Conservation (phyloP, 2,329 filamentous ascomycete species). For the Xylaria hypoxylon region DNA sequence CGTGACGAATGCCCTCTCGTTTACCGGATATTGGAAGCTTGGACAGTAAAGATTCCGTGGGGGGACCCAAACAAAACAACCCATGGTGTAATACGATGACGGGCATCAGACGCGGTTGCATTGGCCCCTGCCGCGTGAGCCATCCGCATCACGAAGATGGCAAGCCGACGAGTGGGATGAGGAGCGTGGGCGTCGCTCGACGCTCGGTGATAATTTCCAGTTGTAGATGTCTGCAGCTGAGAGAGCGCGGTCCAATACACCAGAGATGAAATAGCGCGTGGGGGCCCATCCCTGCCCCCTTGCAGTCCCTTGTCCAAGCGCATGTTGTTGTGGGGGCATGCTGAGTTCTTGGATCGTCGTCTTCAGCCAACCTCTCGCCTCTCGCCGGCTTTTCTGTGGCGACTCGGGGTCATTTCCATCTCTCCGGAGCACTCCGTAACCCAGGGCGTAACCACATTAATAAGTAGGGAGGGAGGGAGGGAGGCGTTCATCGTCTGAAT, state of each 20-base stretch:
- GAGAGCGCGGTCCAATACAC: conserved; percentile 35
- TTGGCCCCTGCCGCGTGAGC: conserved; percentile 31
- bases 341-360: conserved; percentile 18
- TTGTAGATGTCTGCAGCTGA: conserved; percentile 36
- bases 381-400: conserved; percentile 11
- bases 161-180: conserved; percentile 36
- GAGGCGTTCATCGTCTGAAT: conserved; percentile 16
- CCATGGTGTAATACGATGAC: conserved; percentile 7
- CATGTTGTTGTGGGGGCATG: conserved; percentile 23
- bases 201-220: conserved; percentile 39
- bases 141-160: conserved; percentile 36
- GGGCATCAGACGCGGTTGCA: conserved; percentile 30
- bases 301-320: conserved; percentile 26
- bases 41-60: not conserved
- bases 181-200: conserved; percentile 38
- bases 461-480: not conserved
- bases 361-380: conserved; percentile 10
- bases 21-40: conserved; percentile 32
- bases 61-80: not conserved
- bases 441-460: not conserved
- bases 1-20: conserved; percentile 18
- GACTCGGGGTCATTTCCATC: conserved; percentile 19
- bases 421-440: conserved; percentile 19
- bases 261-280: conserved; percentile 39
- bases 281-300: conserved; percentile 31